phyloP scores from a whole-genome alignment of 352 stramenopile species.

The Phytopythium cucurbitacearum region DNA sequence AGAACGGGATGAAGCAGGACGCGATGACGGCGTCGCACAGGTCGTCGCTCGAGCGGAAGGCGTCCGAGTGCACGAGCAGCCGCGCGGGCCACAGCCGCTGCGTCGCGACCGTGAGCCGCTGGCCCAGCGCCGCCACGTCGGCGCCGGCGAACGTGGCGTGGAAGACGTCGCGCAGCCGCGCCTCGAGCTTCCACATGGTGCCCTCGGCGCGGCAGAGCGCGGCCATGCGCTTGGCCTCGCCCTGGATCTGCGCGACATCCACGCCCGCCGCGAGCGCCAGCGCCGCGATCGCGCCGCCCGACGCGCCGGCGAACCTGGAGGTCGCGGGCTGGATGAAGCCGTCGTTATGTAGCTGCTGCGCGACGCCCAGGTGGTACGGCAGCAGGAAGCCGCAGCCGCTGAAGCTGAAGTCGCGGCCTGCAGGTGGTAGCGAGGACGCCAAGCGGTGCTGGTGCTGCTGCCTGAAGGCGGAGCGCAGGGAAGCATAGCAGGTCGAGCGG shows the following conservation, averaged over 20 bases:
- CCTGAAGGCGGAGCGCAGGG: no score
- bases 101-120: slow-evolving; percentile 62
- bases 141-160: slow-evolving; percentile 38
- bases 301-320: slow-evolving; percentile 70
- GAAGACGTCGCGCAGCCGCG: slow-evolving; percentile 51
- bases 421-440: no score
- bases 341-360: slow-evolving; percentile 44
- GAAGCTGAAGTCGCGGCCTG: slow-evolving; percentile 56
- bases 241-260: slow-evolving; percentile 47
- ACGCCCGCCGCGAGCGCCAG: slow-evolving; percentile 52
- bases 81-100: slow-evolving; percentile 65
- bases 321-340: slow-evolving; percentile 29
- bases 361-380: slow-evolving; percentile 74
- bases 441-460: no score
- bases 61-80: slow-evolving; percentile 40
- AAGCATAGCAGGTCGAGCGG: no score
- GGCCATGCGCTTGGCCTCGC: slow-evolving; percentile 56
- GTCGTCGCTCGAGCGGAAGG: slow-evolving; percentile 57
- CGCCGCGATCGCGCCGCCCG: slow-evolving; percentile 62
- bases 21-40: slow-evolving; percentile 63
- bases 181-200: slow-evolving; percentile 69
- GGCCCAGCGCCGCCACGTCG: slow-evolving; percentile 30
- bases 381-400: slow-evolving; percentile 77
- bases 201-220: slow-evolving; percentile 41
- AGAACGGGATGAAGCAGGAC: slow-evolving; percentile 79